Percentiles rank a stretch among this genome's conserved stretches.
These are phyloP conservation scores for Apiotrichum veenhuisii DNA, from an alignment of 1,284 basidiomycete genomes.

Conservation along the genomic window DNA sequence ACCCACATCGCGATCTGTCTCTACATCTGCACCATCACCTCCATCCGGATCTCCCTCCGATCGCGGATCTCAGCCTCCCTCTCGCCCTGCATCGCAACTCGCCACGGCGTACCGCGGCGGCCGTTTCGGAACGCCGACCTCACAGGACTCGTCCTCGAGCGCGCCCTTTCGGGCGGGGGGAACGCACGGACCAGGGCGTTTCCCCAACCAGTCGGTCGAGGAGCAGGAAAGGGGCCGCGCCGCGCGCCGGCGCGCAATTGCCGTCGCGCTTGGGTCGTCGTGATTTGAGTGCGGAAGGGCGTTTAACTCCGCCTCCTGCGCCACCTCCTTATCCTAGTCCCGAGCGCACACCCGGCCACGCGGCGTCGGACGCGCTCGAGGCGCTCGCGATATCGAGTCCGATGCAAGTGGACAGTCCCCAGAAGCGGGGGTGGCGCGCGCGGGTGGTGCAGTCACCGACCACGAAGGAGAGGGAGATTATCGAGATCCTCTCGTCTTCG, in stretches of 20 bases:
- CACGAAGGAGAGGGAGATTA: background rate
- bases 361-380: constrained; percentile 9
- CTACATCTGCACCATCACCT: background rate
- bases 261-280: constrained; percentile 4
- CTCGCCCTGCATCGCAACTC: background rate
- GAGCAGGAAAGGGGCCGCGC: constrained; percentile 2
- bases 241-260: constrained; percentile 14
- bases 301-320: too few relatives aligned
- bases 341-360: background rate
- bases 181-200: constrained; percentile 34
- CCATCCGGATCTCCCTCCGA: too few relatives aligned
- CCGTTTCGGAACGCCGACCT: background rate
- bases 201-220: constrained; percentile 15
- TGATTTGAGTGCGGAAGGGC: too few relatives aligned
- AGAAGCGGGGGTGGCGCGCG: too few relatives aligned
- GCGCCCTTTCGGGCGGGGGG: constrained; percentile 37
- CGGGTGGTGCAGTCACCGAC: background rate
- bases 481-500: constrained; percentile 3
- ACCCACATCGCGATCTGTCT: too few relatives aligned
- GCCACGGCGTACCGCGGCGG: background rate
- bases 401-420: background rate
- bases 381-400: constrained; percentile 4
- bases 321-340: too few relatives aligned
- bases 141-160: too few relatives aligned
- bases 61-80: too few relatives aligned